Evolutionary conservation across 1,284 basidiomycete species (phyloP).

Genomic region (Somion occarium): DNA sequence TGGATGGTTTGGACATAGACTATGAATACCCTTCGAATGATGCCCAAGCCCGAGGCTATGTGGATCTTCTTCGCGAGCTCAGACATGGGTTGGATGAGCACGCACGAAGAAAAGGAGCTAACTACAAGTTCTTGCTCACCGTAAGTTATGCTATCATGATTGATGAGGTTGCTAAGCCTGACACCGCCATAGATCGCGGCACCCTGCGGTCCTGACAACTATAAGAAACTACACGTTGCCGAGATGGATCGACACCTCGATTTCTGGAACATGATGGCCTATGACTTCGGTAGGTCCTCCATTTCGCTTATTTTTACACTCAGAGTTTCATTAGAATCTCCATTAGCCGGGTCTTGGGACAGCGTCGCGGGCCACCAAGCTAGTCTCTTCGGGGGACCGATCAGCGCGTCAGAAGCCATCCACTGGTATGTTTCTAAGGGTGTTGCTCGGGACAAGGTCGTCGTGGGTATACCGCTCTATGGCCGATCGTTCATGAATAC

Average conservation of each 20-base stretch:
- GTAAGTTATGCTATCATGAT: conserved; percentile 40
- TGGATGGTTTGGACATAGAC: conserved; percentile 77
- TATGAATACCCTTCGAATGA: conserved; percentile 81
- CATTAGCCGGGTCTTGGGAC: conserved; percentile 82
- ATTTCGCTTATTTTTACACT: conserved; percentile 1
- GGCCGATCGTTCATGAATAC: conserved; percentile 90
- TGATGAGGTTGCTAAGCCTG: too few relatives aligned
- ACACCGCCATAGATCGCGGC: conserved; percentile 67
- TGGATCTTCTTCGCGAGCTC: conserved; percentile 66
- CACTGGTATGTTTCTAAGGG: conserved; percentile 71
- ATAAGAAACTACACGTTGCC: conserved; percentile 67
- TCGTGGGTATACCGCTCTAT: conserved; percentile 88
- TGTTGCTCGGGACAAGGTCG: conserved; percentile 75
- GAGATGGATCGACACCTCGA: conserved; percentile 89
- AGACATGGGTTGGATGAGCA: conserved; percentile 66
- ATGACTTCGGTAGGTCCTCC: conserved; percentile 62
- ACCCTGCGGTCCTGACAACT: conserved; percentile 88
- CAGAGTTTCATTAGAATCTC: conserved; percentile 8
- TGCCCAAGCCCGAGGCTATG: conserved; percentile 69
- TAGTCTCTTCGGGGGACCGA: conserved; percentile 67
- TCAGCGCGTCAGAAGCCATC: conserved; percentile 68
- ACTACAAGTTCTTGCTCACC: conserved; percentile 70
- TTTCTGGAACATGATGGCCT: conserved; percentile 98
- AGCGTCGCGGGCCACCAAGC: conserved; percentile 83
- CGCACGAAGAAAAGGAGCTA: conserved; percentile 48